These are phyloP conservation scores for Chytriomyces sp. DNA, from an alignment of 192 early-diverging fungal genomes.

Conservation along the genomic window DNA sequence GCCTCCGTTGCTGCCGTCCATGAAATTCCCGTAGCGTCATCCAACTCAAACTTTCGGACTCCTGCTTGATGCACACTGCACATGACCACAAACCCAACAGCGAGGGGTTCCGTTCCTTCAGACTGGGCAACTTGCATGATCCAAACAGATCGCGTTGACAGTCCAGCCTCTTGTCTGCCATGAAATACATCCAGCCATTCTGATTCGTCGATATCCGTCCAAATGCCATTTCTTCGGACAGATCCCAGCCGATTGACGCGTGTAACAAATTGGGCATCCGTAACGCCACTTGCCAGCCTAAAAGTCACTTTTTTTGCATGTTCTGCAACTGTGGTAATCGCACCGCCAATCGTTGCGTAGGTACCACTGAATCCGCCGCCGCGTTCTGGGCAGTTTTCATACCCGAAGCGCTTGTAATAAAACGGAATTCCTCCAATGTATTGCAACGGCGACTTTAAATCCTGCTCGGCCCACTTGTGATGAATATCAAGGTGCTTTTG, in stretches of 20 bases:
- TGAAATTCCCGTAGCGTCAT: constrained; percentile 9
- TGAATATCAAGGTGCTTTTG: constrained; percentile 31
- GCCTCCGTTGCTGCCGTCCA: constrained; percentile 31
- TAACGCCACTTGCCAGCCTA: background rate
- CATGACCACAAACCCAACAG: background rate
- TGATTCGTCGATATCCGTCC: constrained; percentile 26
- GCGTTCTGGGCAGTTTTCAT: constrained; percentile 9
- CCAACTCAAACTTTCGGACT: constrained; percentile 17
- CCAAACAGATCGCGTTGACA: background rate
- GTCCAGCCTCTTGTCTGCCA: constrained; percentile 8
- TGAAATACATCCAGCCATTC: constrained; percentile 22
- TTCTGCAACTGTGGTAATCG: background rate
- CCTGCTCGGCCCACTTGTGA: constrained; percentile 28
- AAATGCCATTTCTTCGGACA: constrained; percentile 14
- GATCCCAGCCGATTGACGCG: background rate
- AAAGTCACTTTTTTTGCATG: background rate
- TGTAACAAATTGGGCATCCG: background rate
- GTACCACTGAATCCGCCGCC: constrained; percentile 2
- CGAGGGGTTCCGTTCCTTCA: background rate
- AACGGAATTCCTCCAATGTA: constrained; percentile 38
- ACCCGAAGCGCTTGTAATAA: constrained; percentile 39
- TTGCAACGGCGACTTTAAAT: constrained; percentile 22
- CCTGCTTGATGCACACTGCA: background rate
- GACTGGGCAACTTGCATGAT: background rate
- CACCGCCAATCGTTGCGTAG: background rate